Conservation (phyloP, 116 monocot genomes). For the Papilionanthe hybrid region DNA sequence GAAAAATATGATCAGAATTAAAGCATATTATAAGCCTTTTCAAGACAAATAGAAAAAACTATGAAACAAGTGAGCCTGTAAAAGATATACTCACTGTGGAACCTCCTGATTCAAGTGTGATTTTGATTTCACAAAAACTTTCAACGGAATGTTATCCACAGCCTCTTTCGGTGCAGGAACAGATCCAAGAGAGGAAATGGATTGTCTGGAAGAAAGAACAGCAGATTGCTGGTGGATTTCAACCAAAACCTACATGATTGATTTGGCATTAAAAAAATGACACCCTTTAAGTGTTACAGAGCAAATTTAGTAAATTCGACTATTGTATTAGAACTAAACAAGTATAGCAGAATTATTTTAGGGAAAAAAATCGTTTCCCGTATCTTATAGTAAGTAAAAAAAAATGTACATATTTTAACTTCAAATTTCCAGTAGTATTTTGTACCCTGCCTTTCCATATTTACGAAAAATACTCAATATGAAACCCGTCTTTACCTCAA, state of each 20-base stretch:
- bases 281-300: not conserved
- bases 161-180: constrained; percentile 88
- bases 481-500: constrained; percentile 54
- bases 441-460: not conserved
- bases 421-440: not conserved
- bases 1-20: not conserved
- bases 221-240: constrained; percentile 96
- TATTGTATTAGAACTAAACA: no score
- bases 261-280: not conserved
- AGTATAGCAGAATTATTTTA: not conserved
- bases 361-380: not conserved
- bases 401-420: not conserved
- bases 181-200: constrained; percentile 78
- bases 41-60: not conserved
- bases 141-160: constrained; percentile 75
- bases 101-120: constrained; percentile 51
- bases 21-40: not conserved
- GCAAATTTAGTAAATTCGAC: not conserved
- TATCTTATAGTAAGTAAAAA: not conserved
- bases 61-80: not conserved
- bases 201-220: constrained; percentile 65
- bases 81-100: constrained; percentile 50
- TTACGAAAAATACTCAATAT: not conserved
- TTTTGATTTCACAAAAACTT: constrained; percentile 38
- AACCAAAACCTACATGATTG: constrained; percentile 65